These are phyloP conservation scores for Vigna angularis DNA, from an alignment of 306 rosid genomes.

Conservation along the genomic window DNA sequence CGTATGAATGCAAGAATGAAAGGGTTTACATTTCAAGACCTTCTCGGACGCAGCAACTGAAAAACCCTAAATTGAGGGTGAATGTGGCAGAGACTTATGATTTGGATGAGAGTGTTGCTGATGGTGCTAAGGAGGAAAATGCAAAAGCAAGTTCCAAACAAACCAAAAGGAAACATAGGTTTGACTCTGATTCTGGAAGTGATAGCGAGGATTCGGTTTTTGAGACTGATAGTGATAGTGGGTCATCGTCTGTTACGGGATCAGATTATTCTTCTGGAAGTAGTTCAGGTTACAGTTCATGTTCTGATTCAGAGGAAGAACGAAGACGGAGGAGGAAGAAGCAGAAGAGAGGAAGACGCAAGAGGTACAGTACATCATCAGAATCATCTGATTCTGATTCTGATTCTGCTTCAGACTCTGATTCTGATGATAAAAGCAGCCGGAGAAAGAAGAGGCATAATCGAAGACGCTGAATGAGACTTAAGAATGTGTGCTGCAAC, in stretches of 20 bases:
- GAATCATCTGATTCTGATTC: constrained; percentile 75
- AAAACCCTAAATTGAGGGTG: constrained; percentile 87
- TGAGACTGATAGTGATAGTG: constrained; percentile 88
- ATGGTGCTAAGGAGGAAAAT: constrained; percentile 57
- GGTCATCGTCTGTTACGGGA: constrained; percentile 76
- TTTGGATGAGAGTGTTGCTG: constrained; percentile 64
- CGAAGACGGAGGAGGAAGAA: constrained; percentile 70
- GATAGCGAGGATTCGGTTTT: constrained; percentile 94
- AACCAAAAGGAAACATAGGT: constrained; percentile 78
- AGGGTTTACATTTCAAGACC: constrained; percentile 94
- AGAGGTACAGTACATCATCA: constrained; percentile 76
- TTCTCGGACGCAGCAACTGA: constrained; percentile 91
- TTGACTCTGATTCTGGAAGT: constrained; percentile 66
- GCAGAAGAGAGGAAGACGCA: constrained; percentile 66
- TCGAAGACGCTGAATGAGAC: constrained; percentile 56
- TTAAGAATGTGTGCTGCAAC: constrained; percentile 24
- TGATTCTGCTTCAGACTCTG: constrained; percentile 80
- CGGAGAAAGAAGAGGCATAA: constrained; percentile 71
- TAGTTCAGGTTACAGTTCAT: constrained; percentile 73
- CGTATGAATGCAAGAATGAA: constrained; percentile 95
- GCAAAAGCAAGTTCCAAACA: constrained; percentile 56
- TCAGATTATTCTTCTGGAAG: constrained; percentile 82
- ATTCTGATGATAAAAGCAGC: constrained; percentile 73
- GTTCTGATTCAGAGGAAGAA: constrained; percentile 88
- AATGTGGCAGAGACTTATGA: constrained; percentile 58